These are phyloP conservation scores for Setaria italica DNA, from an alignment of 202 grass and related monocot genomes.

Conservation along the genomic window DNA sequence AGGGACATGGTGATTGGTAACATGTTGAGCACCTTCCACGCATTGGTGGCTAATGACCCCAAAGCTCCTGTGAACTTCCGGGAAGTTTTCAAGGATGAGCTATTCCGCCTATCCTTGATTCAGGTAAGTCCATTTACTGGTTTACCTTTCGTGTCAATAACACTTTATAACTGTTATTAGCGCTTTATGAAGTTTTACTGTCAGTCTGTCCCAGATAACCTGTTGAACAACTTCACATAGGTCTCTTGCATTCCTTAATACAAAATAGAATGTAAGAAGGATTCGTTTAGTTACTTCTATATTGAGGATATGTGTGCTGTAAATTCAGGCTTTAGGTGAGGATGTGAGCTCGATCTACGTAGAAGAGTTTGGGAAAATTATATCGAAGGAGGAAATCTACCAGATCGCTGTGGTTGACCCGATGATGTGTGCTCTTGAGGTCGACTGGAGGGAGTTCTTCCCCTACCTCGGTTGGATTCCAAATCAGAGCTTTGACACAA, in stretches of 20 bases:
- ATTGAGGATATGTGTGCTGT: background rate
- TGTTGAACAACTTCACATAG: no score
- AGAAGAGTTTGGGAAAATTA: constrained; percentile 65
- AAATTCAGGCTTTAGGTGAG: constrained; percentile 69
- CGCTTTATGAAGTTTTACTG: no score
- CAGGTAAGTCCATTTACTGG: constrained; percentile 47
- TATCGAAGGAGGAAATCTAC: constrained; percentile 69
- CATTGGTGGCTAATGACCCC: constrained; percentile 48
- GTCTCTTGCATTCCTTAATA: no score
- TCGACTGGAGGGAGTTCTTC: constrained; percentile 97
- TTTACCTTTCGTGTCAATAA: no score
- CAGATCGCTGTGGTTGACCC: constrained; percentile 61
- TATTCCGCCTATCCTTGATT: constrained; percentile 69
- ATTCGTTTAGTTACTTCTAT: no score
- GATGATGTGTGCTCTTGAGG: constrained; percentile 76
- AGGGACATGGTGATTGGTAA: constrained; percentile 64
- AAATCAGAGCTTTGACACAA: constrained; percentile 75
- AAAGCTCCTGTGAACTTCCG: constrained; percentile 62
- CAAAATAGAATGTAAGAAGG: no score
- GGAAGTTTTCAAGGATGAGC: constrained; percentile 66
- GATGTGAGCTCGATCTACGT: constrained; percentile 72
- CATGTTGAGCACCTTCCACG: constrained; percentile 52
- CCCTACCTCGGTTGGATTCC: constrained; percentile 86
- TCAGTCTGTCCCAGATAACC: no score
- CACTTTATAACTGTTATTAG: no score